Conservation (phyloP, 345 rosid species). For the Reutealis trisperma region DNA sequence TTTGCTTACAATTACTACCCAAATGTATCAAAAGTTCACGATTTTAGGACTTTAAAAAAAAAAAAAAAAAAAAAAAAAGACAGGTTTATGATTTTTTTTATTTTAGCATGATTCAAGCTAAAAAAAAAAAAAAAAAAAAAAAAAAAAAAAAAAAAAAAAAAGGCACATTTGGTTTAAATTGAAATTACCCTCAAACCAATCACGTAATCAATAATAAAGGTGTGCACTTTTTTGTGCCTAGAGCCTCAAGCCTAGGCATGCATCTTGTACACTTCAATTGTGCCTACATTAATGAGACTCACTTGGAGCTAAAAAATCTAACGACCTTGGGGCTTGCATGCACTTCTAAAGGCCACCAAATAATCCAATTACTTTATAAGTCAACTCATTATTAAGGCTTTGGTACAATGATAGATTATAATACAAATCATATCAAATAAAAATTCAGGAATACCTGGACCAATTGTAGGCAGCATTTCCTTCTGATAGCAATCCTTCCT, state of each 20-base stretch:
- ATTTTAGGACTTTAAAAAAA: too few relatives aligned
- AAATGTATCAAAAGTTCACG: too few relatives aligned
- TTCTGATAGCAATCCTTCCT: conserved; percentile 97
- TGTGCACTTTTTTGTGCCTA: background rate
- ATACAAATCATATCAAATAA: conserved; percentile 10
- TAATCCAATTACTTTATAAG: background rate
- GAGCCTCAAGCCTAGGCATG: background rate
- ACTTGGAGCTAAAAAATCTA: background rate
- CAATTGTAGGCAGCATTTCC: conserved; percentile 97
- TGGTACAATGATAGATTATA: background rate
- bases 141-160: too few relatives aligned
- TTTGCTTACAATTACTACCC: too few relatives aligned
- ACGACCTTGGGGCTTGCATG: background rate
- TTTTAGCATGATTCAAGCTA: too few relatives aligned
- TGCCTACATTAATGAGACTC: background rate
- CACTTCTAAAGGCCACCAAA: background rate
- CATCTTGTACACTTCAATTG: background rate
- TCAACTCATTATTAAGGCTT: background rate
- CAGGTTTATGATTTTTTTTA: too few relatives aligned
- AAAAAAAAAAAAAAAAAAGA: too few relatives aligned
- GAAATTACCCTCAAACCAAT: background rate
- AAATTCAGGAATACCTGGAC: conserved; percentile 69
- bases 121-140: too few relatives aligned
- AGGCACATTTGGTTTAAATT: too few relatives aligned
- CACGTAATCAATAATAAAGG: background rate